Conservation (phyloP, 768 basidiomycete genomes). For the Psilocybe cubensis region DNA sequence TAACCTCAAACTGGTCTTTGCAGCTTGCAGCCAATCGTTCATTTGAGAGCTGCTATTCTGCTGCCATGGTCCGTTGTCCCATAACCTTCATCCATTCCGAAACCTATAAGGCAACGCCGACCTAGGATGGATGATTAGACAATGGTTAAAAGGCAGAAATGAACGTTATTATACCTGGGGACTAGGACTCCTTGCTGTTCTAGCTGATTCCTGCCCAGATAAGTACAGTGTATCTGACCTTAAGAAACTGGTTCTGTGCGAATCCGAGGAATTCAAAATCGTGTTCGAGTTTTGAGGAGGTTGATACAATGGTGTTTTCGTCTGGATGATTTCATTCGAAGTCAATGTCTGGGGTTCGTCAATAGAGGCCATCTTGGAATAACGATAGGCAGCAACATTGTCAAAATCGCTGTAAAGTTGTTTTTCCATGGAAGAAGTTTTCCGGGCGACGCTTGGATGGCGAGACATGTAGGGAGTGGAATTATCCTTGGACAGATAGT, state of each 20-base stretch:
- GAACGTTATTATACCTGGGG: no score
- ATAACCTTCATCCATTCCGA: not conserved
- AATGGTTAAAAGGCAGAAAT: no score
- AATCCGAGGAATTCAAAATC: not conserved
- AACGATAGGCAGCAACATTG: not conserved
- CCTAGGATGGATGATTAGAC: not conserved
- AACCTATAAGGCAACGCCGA: not conserved
- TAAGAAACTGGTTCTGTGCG: not conserved
- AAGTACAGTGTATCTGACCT: not conserved
- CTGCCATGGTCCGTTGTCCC: no score
- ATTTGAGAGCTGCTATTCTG: no score
- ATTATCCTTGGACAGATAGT: no score
- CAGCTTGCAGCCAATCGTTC: no score
- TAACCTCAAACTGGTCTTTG: not conserved
- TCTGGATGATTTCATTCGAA: not conserved
- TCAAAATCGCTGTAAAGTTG: not conserved
- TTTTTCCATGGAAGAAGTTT: not conserved
- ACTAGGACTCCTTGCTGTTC: not conserved
- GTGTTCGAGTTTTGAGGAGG: not conserved
- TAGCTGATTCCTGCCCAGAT: not conserved
- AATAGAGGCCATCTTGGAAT: not conserved
- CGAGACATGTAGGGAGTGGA: not conserved
- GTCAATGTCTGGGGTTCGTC: not conserved
- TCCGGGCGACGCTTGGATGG: not conserved
- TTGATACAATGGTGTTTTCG: not conserved